phyloP scores from a whole-genome alignment of 345 rosid species.

The Rhodomyrtus tomentosa region DNA sequence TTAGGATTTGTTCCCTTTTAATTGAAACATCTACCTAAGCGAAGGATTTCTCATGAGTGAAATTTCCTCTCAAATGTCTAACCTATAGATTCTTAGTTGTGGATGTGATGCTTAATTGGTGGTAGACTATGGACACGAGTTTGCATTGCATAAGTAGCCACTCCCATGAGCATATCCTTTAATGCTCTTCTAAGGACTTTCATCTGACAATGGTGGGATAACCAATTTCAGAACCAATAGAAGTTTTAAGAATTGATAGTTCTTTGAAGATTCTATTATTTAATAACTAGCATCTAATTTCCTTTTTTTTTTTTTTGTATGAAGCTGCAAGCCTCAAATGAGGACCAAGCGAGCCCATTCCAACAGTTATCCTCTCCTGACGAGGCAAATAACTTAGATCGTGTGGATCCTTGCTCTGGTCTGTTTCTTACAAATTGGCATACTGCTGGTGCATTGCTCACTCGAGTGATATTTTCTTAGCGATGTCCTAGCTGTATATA shows the following conservation, averaged over 20 bases:
- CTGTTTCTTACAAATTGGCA: neutral
- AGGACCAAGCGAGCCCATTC: neutral
- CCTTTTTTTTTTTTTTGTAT: neutral
- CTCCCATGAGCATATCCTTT: neutral
- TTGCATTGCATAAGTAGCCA: neutral
- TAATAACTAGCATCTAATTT: neutral
- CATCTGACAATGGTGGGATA: neutral
- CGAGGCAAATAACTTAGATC: neutral
- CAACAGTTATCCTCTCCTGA: neutral
- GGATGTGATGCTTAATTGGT: neutral
- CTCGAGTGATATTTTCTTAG: neutral
- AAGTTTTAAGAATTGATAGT: no score
- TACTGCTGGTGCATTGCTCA: neutral
- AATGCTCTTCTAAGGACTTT: neutral
- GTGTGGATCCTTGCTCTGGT: neutral
- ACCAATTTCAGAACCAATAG: neutral
- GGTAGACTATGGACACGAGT: neutral
- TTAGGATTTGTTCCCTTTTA: no score
- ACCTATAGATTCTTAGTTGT: neutral
- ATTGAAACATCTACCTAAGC: neutral
- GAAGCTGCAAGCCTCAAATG: neutral
- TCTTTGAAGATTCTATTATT: neutral
- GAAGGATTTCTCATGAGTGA: neutral
- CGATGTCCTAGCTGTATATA: neutral
- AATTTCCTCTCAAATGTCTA: neutral